Base-by-base conservation (phyloP, 1,139 yeast genomes). In the Zhuliangozyma blackwelliae region DNA sequence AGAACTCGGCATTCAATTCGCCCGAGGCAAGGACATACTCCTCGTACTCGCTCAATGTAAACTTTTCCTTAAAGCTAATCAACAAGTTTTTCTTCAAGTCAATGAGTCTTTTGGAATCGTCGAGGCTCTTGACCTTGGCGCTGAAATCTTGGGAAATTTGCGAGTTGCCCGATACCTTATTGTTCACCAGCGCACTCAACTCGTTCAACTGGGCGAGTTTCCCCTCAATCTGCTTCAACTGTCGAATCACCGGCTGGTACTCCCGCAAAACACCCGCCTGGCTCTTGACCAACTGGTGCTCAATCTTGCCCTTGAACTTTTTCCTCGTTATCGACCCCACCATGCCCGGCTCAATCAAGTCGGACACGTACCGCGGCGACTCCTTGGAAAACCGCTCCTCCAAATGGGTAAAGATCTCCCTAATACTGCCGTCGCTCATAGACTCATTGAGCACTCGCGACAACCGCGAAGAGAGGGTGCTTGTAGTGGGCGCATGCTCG, bases 31-130 rank as follows among this genome's bases (percentile, higher is more conserved):
- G 57, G 9, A 71, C 59, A 51, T 71, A 82, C 40, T 79, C 83
- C 48, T 92, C 97, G 40, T 78, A 75, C 44, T 82, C 92, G 32
- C 75, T 75, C 32, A 92, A 57, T 0, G 90, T 77, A 54, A 86
- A 88, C 40, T 77, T 75, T 5, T 70, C 65, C 45, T 79, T 77
- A 52, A 87, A 82, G 16, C 77, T 76, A 1, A 63, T 56, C 40
- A 86, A 63, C 5, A 86, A 51, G 21, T 66, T 61, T 51, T 77
- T 79, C 49, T 85, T 81, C 37, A 81, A 52, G 19, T 59, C 55
- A 5, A 80, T 48, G 23, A 63, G 45, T 19, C 63, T 61, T 43
- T 74, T 77, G 35, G 73, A 60, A 2, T 57, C 51, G 28, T 68
- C 65, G 29, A 79, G 59, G 11, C 56, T 49, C 5, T 62, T 57